These are phyloP conservation scores for Dothistroma septosporum DNA, from an alignment of 2,329 filamentous ascomycete genomes.

Conservation along the genomic window DNA sequence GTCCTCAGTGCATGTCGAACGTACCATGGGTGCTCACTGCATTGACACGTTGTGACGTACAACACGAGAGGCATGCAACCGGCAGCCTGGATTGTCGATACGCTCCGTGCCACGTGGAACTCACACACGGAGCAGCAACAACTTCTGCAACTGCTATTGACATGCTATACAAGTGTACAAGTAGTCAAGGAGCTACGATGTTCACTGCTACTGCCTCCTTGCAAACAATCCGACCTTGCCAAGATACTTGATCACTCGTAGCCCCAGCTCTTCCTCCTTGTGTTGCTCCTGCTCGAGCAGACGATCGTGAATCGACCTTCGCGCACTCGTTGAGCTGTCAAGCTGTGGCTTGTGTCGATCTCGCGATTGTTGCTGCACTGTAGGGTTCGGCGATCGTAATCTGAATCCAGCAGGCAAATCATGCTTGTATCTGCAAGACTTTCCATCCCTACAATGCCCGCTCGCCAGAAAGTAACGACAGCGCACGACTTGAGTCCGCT, in stretches of 20 bases:
- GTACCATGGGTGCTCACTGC: no score
- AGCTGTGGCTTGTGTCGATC: slow-evolving; percentile 7
- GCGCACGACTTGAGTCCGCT: slow-evolving; percentile 7
- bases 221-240: slow-evolving; percentile 42
- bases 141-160: neutral
- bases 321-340: slow-evolving; percentile 10
- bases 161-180: neutral
- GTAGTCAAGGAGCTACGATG: neutral
- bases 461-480: slow-evolving; percentile 33
- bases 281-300: slow-evolving; percentile 45
- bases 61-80: no score
- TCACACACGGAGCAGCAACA: neutral
- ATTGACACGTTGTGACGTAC: no score
- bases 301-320: slow-evolving; percentile 26
- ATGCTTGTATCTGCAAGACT: slow-evolving; percentile 33
- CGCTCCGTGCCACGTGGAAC: neutral
- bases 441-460: slow-evolving; percentile 34
- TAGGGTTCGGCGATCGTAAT: neutral
- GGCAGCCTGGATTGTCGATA: neutral
- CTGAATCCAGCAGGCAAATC: slow-evolving; percentile 19
- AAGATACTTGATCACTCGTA: slow-evolving; percentile 46
- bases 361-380: neutral
- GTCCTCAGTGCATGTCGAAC: no score
- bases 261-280: slow-evolving; percentile 40
- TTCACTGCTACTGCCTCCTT: neutral